Conservation (phyloP, 179 eudicot species). For the Sideroxylon spinosum region DNA sequence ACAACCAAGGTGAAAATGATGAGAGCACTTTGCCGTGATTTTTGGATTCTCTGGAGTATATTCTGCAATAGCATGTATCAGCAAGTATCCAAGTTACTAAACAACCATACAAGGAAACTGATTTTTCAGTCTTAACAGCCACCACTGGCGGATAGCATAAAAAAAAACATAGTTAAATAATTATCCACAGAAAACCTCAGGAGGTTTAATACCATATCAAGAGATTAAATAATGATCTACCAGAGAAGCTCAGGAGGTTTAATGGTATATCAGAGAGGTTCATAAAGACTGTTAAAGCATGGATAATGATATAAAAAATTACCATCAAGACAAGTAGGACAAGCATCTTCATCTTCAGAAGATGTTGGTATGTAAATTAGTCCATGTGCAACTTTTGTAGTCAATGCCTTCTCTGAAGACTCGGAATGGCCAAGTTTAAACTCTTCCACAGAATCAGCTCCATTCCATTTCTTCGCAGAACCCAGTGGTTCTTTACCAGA, state of each 20-base stretch:
- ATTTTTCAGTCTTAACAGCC: not conserved
- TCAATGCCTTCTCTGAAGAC: slow-evolving; percentile 17
- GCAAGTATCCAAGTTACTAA: not conserved
- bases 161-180: not conserved
- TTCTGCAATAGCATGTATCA: slow-evolving; percentile 41
- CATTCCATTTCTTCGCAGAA: slow-evolving; percentile 16
- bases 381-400: slow-evolving; percentile 18
- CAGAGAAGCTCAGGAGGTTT: not conserved
- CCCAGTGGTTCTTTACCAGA: slow-evolving; percentile 16
- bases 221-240: not conserved
- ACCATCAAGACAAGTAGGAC: slow-evolving; percentile 61
- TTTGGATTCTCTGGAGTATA: slow-evolving; percentile 81
- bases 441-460: slow-evolving; percentile 19
- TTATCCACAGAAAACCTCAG: too few relatives aligned
- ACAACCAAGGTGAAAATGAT: slow-evolving; percentile 90
- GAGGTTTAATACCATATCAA: not conserved
- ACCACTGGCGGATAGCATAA: not conserved
- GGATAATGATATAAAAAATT: not conserved
- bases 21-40: slow-evolving; percentile 75
- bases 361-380: slow-evolving; percentile 17
- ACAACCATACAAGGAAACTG: not conserved
- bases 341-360: slow-evolving; percentile 47
- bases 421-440: slow-evolving; percentile 15
- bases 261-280: not conserved
- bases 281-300: slow-evolving; percentile 6